phyloP scores from a whole-genome alignment of 495 filamentous ascomycete species.

The Articulospora tetracladia region DNA sequence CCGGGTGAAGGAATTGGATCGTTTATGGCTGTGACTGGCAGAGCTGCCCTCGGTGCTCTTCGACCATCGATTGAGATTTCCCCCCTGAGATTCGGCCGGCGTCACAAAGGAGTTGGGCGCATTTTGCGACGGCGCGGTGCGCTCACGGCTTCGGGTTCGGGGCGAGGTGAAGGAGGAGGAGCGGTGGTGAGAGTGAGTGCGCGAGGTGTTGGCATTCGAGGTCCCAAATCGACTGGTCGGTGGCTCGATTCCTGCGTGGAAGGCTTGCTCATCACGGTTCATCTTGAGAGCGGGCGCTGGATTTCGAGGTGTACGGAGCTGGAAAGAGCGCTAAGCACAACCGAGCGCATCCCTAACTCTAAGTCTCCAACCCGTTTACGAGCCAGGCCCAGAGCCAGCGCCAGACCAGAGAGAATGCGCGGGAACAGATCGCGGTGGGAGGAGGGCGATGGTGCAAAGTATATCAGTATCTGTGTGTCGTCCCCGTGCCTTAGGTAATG shows the following conservation, averaged over 20 bases:
- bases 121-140: constrained; percentile 10
- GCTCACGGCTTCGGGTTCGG: constrained; percentile 13
- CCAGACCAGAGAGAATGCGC: not conserved
- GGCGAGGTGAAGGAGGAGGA: constrained; percentile 5
- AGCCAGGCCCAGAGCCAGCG: not conserved
- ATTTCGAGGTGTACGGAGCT: no score
- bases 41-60: constrained; percentile 70
- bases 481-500: no score
- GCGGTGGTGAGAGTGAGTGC: constrained; percentile 1
- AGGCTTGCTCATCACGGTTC: not conserved
- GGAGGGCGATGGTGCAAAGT: no score
- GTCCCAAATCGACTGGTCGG: not conserved
- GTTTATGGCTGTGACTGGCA: constrained; percentile 44
- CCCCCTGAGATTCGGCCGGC: constrained; percentile 8
- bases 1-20: constrained; percentile 50
- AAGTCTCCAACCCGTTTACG: not conserved
- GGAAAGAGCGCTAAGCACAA: not conserved
- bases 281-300: no score
- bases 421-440: not conserved
- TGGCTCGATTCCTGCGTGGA: not conserved
- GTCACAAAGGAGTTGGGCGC: constrained; percentile 11
- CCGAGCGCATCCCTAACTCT: not conserved
- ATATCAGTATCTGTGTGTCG: no score
- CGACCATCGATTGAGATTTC: constrained; percentile 62
- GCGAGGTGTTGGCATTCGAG: not conserved